A percentile compares a stretch with the other conserved stretches of the same genome.
phyloP scores from a whole-genome alignment of 768 basidiomycete genomes.

The Serendipita sp. region DNA sequence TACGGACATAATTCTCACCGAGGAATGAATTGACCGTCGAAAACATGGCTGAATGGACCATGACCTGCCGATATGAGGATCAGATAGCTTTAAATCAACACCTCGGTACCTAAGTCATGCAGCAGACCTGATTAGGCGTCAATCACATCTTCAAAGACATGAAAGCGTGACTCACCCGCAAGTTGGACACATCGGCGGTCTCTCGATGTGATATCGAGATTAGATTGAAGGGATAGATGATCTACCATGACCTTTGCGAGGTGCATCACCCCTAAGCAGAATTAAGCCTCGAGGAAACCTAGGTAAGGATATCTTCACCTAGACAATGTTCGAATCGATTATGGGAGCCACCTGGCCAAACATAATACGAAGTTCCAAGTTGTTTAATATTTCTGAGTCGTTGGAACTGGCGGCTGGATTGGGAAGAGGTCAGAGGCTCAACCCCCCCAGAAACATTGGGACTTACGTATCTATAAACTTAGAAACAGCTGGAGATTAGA shows the following conservation, averaged over 20 bases:
- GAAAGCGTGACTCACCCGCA: slow-evolving; percentile 27
- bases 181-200: slow-evolving; percentile 65
- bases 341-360: slow-evolving; percentile 66
- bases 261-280: slow-evolving; percentile 50
- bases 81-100: not conserved
- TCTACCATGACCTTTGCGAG: slow-evolving; percentile 49
- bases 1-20: slow-evolving; percentile 29
- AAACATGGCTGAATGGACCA: slow-evolving; percentile 77
- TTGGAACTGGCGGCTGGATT: slow-evolving; percentile 52
- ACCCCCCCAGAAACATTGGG: not conserved
- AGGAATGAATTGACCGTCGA: slow-evolving; percentile 62
- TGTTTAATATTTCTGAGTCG: slow-evolving; percentile 64
- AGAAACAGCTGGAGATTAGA: not conserved
- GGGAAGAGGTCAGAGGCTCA: not conserved
- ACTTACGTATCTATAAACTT: slow-evolving; percentile 51
- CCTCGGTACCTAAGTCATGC: slow-evolving; percentile 39
- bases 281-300: not conserved
- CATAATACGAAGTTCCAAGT: slow-evolving; percentile 57
- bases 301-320: slow-evolving; percentile 26
- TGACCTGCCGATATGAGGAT: slow-evolving; percentile 30
- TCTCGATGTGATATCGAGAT: slow-evolving; percentile 48
- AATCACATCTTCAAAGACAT: not conserved
- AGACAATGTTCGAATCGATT: slow-evolving; percentile 73
- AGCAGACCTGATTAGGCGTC: slow-evolving; percentile 31
- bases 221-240: slow-evolving; percentile 43